phyloP scores from a whole-genome alignment of 75 land plant genomes.

The Pinus taeda region DNA sequence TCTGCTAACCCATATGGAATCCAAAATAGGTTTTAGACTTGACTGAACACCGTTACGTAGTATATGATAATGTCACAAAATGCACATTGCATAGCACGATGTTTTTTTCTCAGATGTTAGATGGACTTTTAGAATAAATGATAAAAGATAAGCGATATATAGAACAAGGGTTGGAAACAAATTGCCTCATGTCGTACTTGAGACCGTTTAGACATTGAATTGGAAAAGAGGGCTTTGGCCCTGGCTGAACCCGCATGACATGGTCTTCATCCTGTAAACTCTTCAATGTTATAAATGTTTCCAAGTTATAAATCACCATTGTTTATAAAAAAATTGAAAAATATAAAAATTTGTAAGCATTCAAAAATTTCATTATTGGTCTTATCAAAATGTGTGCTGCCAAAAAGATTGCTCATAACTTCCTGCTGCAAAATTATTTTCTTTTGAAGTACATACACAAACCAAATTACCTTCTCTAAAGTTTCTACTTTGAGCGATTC shows the following conservation, averaged over 20 bases:
- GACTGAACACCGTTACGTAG: no score
- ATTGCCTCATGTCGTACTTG: slow-evolving; percentile 9
- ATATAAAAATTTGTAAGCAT: not conserved
- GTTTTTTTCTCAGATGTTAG: no score
- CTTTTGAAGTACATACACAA: not conserved
- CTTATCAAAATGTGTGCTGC: not conserved
- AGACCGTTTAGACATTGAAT: slow-evolving; percentile 23
- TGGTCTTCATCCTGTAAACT: slow-evolving; percentile 26
- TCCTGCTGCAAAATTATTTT: not conserved
- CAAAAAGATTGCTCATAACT: not conserved
- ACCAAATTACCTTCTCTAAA: slow-evolving; percentile 21
- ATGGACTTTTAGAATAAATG: not conserved
- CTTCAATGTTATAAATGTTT: not conserved
- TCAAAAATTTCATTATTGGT: not conserved
- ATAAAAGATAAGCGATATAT: not conserved
- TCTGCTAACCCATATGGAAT: no score
- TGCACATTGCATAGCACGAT: no score
- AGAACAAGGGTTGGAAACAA: not conserved
- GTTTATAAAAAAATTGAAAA: not conserved
- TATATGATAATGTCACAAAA: no score
- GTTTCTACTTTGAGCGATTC: slow-evolving; percentile 25
- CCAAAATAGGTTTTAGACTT: no score
- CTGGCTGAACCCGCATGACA: slow-evolving; percentile 21
- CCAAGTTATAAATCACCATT: not conserved
- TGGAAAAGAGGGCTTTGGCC: slow-evolving; percentile 18